phyloP scores from a whole-genome alignment of 768 basidiomycete species.

The Filobasidium floriforme region DNA sequence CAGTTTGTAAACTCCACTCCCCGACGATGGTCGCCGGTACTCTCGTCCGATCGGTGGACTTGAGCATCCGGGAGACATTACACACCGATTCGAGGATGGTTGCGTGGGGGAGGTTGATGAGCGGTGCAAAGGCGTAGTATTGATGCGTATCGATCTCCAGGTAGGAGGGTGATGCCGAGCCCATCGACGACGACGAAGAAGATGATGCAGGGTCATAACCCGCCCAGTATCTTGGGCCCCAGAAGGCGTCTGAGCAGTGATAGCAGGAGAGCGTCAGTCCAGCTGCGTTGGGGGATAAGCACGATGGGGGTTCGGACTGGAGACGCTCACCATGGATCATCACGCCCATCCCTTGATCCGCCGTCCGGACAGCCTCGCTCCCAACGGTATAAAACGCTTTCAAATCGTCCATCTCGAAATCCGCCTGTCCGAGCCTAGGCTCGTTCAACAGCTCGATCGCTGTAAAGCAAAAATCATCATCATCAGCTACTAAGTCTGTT shows the following conservation, averaged over 20 bases:
- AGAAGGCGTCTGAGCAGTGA: constrained; percentile 35
- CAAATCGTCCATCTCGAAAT: constrained; percentile 36
- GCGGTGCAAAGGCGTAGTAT: constrained; percentile 42
- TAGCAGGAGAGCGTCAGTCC: not conserved
- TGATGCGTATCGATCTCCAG: constrained; percentile 39
- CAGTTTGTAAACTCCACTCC: constrained; percentile 43
- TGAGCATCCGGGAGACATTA: constrained; percentile 32
- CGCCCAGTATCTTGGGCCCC: constrained; percentile 40
- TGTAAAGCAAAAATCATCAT: not conserved
- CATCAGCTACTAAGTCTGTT: not conserved
- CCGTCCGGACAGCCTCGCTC: constrained; percentile 16
- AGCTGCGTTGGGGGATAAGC: not conserved
- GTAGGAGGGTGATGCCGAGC: not conserved
- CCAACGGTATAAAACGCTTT: constrained; percentile 36
- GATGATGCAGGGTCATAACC: constrained; percentile 31
- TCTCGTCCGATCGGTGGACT: constrained; percentile 10
- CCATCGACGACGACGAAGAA: constrained; percentile 9
- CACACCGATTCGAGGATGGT: constrained; percentile 39
- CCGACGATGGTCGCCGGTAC: constrained; percentile 30
- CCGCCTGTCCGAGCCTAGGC: constrained; percentile 29
- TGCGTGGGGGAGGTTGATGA: constrained; percentile 35
- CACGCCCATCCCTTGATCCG: constrained; percentile 26
- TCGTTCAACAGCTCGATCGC: constrained; percentile 43
- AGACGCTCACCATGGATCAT: constrained; percentile 36
- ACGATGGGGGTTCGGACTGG: too few species aligned